Conservation (phyloP, 441 rosid genomes). For the Aleurites moluccanus region DNA sequence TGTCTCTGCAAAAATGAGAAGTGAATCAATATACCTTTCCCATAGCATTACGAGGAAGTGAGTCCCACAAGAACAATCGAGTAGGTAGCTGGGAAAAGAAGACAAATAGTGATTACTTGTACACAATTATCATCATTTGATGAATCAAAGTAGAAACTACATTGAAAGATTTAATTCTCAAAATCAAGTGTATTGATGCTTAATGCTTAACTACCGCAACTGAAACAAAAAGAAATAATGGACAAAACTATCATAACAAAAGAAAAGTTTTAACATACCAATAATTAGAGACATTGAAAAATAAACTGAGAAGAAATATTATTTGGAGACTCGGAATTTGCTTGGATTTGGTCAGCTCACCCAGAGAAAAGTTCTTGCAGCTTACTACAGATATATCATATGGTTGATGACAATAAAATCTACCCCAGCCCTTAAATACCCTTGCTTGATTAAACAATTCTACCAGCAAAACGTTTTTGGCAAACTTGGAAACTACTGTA, state of each 20-base stretch:
- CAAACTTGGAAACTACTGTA: background rate
- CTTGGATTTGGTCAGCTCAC: background rate
- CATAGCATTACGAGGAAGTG: slow-evolving; percentile 96
- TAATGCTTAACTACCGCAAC: background rate
- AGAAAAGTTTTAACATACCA: background rate
- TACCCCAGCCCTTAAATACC: background rate
- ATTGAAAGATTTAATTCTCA: background rate
- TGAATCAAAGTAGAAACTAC: background rate
- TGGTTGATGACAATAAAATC: too few relatives aligned
- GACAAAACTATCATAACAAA: background rate
- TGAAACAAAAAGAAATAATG: background rate
- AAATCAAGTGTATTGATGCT: background rate
- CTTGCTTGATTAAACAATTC: background rate
- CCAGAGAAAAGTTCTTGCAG: background rate
- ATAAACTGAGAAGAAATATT: background rate
- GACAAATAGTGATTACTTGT: slow-evolving; percentile 3
- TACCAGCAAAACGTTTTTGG: background rate
- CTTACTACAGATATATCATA: background rate
- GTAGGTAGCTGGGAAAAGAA: slow-evolving; percentile 68
- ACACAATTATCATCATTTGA: background rate
- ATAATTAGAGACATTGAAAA: background rate
- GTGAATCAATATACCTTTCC: slow-evolving; percentile 63
- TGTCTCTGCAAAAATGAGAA: background rate
- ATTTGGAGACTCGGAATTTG: background rate
- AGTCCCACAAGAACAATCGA: slow-evolving; percentile 76